Evolutionary conservation across 768 basidiomycete species (phyloP).

Genomic region (Hericium coralloides): DNA sequence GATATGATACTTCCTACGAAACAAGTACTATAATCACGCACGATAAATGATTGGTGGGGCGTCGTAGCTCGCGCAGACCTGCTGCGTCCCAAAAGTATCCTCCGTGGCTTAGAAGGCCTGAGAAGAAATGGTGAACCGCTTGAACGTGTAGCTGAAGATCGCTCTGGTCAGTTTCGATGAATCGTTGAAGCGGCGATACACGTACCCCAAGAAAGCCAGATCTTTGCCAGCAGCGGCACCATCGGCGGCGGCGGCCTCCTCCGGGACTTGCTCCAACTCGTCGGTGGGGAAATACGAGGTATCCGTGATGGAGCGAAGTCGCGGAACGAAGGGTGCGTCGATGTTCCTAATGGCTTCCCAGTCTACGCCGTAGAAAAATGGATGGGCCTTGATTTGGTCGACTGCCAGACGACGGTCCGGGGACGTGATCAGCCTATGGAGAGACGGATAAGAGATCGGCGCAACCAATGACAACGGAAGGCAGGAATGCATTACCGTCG

Average conservation of each 20-base stretch:
- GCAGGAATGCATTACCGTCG: conserved; percentile 41
- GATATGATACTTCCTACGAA: not conserved
- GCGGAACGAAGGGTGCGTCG: conserved; percentile 94
- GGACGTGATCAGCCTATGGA: conserved; percentile 68
- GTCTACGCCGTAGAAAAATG: conserved; percentile 94
- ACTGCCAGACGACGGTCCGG: conserved; percentile 69
- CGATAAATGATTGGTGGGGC: not conserved
- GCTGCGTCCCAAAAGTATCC: conserved; percentile 2
- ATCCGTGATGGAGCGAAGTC: conserved; percentile 86
- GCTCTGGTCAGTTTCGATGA: not conserved
- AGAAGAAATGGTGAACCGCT: conserved; percentile 61
- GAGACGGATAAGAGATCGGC: not conserved
- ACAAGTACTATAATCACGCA: not conserved
- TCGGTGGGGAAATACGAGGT: conserved; percentile 99
- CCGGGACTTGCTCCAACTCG: conserved; percentile 71
- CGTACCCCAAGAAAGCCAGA: conserved; percentile 49
- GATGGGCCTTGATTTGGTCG: conserved; percentile 85
- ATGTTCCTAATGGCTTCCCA: conserved; percentile 85
- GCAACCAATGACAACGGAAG: not conserved
- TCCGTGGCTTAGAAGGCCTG: conserved; percentile 33
- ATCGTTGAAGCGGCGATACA: not conserved
- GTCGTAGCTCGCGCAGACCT: conserved; percentile 5
- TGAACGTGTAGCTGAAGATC: conserved; percentile 66
- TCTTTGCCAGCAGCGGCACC: conserved; percentile 39
- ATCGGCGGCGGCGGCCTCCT: conserved; percentile 33